Percentiles rank a stretch among this genome's conserved stretches.
These are phyloP conservation scores for Fomitopsis palustris DNA, from an alignment of 1,284 basidiomycete species.

Conservation along the genomic window DNA sequence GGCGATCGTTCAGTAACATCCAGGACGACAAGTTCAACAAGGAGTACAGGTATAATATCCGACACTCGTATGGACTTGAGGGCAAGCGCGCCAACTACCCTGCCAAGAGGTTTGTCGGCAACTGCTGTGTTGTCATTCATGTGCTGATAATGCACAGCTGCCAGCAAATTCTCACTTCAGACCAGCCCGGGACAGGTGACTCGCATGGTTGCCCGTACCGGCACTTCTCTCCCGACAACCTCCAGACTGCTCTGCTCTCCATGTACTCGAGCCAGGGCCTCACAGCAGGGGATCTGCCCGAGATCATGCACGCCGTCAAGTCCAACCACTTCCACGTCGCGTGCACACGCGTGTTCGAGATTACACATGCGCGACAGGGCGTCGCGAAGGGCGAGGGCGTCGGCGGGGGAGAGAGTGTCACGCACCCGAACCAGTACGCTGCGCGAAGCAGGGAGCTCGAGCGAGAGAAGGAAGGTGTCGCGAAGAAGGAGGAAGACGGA, in stretches of 20 bases:
- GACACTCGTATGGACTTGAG: slow-evolving; percentile 94
- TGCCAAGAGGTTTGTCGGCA: slow-evolving; percentile 70
- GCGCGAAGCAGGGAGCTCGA: slow-evolving; percentile 66
- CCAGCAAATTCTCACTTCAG: slow-evolving; percentile 81
- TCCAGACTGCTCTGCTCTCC: slow-evolving; percentile 74
- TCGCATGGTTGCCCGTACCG: slow-evolving; percentile 95
- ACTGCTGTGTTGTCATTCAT: not conserved
- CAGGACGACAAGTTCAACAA: slow-evolving; percentile 98
- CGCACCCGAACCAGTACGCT: slow-evolving; percentile 91
- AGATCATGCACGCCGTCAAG: slow-evolving; percentile 85
- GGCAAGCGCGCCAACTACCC: slow-evolving; percentile 94
- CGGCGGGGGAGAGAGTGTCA: slow-evolving; percentile 85
- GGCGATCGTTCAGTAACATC: slow-evolving; percentile 77
- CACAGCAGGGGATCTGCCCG: slow-evolving; percentile 70
- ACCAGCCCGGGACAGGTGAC: slow-evolving; percentile 73
- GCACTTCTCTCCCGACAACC: slow-evolving; percentile 84
- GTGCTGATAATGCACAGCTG: slow-evolving; percentile 55
- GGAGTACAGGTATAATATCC: slow-evolving; percentile 96
- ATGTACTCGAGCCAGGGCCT: slow-evolving; percentile 71
- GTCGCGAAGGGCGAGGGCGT: slow-evolving; percentile 90
- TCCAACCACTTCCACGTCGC: slow-evolving; percentile 90
- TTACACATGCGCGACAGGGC: slow-evolving; percentile 75
- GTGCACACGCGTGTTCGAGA: slow-evolving; percentile 95
- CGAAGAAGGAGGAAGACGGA: slow-evolving; percentile 26
- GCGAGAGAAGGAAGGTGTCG: slow-evolving; percentile 36